Evolutionary conservation across 179 eudicot genomes (phyloP), one percentile per base, ranked within the genome.

Genomic region (Camellia oleifera): DNA sequence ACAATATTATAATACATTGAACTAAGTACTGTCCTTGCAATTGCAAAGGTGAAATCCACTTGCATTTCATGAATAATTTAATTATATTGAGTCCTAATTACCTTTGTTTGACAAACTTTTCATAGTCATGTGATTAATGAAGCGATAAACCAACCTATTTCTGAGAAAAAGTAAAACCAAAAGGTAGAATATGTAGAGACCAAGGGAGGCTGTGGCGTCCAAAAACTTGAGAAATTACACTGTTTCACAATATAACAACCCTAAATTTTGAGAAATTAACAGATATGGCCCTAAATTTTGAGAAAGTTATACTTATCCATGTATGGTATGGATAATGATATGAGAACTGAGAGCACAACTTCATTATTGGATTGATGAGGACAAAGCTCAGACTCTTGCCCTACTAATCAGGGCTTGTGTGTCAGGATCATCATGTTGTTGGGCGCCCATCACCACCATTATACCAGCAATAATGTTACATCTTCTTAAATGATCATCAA

Each of bases 291-390:
- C 40, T 32, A 32, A 54, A 42, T 46, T 52, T 0, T n/a, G 48
- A 17, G 46, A 45, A 17, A 42, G 26, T 10, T 52, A 5, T 58
- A 20, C 13, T 78, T 71, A 78, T 78, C 69, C 76, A 45, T 57
- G 53, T 11, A 44, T 54, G 78, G 53, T 11, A 44, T 54, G 78
- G 78, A 80, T 65, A 74, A 17, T 69, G 66, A 80, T 74, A 12
- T 42, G 52, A 54, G 68, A 23, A 72, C 5, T 10, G 61, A 72
- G 46, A 54, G 77, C 77, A 79, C 12, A 17, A 45, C 20, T 40
- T 78, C 64, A 80, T 80, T 52, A 80, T 80, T 80, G 73, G 53
- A 80, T 80, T 80, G 73, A 67, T 7, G 52, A 72, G 74, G 73
- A 80, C 78, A 74, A 66, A 70, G 64, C 64, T 74, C 57, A 63